phyloP scores from a whole-genome alignment of 2,329 filamentous ascomycete genomes.

The Sarocladium kiliense region DNA sequence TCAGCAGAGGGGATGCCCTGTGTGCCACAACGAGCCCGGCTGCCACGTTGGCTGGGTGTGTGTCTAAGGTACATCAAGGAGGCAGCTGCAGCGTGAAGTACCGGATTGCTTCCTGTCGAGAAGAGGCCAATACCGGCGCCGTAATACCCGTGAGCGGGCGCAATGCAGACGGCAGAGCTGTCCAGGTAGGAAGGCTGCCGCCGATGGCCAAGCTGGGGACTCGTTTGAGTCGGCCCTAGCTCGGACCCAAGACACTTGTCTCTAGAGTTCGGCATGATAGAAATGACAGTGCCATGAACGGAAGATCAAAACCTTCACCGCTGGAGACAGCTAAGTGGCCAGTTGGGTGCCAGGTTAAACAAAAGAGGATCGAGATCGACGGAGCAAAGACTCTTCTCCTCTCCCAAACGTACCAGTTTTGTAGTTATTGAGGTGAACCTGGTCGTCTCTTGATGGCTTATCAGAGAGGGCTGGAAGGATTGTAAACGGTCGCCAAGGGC shows the following conservation, averaged over 20 bases:
- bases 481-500: not conserved
- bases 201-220: not conserved
- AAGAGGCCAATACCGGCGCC: not conserved
- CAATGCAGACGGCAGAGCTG: not conserved
- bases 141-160: conserved; percentile 9
- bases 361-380: conserved; percentile 1
- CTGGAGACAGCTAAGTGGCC: not conserved
- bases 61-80: not conserved
- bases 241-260: not conserved
- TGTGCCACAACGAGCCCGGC: not conserved
- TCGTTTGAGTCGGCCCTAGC: not conserved
- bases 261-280: not conserved
- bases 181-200: not conserved
- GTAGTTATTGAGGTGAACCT: too few species aligned
- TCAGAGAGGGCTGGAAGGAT: not conserved
- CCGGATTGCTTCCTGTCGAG: not conserved
- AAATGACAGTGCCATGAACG: not conserved
- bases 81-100: not conserved
- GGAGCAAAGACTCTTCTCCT: not conserved
- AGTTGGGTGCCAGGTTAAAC: not conserved
- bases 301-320: not conserved
- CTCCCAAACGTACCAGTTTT: not conserved
- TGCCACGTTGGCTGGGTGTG: not conserved
- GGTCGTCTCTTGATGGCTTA: too few species aligned
- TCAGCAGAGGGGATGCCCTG: too few species aligned